phyloP scores from a whole-genome alignment of 2,329 filamentous ascomycete genomes.

The Pseudogymnoascus sp. region DNA sequence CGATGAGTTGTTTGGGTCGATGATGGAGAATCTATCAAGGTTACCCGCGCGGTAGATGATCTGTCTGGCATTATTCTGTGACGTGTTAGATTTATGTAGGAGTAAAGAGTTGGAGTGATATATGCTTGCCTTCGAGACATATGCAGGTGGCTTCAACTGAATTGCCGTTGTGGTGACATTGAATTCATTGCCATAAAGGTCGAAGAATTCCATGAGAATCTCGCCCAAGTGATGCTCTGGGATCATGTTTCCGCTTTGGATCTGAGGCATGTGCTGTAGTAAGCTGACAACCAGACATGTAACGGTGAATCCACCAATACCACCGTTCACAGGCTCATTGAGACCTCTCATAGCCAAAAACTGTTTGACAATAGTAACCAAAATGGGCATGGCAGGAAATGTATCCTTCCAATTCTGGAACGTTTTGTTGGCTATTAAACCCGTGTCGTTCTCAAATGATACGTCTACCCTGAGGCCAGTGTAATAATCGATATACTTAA shows the following conservation, averaged over 20 bases:
- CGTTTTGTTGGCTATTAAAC: conserved; percentile 70
- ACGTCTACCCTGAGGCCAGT: conserved; percentile 84
- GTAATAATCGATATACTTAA: conserved; percentile 76
- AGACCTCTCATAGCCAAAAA: conserved; percentile 81
- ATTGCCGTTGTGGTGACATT: conserved; percentile 65
- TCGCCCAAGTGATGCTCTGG: conserved; percentile 66
- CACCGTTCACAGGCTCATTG: conserved; percentile 86
- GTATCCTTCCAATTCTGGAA: conserved; percentile 71
- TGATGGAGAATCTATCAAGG: conserved; percentile 67
- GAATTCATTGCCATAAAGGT: conserved; percentile 81
- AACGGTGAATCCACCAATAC: conserved; percentile 87
- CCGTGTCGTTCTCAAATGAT: conserved; percentile 87
- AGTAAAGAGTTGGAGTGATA: background rate
- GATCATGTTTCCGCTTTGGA: conserved; percentile 52
- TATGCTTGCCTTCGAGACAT: conserved; percentile 63
- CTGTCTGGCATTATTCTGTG: conserved; percentile 16
- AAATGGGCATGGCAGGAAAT: conserved; percentile 76
- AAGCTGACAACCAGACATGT: conserved; percentile 91
- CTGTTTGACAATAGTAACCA: conserved; percentile 88
- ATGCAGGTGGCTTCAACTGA: conserved; percentile 63
- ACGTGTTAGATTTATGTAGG: background rate
- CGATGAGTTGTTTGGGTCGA: conserved; percentile 75
- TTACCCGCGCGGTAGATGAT: conserved; percentile 45
- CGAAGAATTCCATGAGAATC: conserved; percentile 77
- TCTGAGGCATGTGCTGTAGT: conserved; percentile 68